These are phyloP conservation scores for Chlamydomonas eustigma DNA, from an alignment of 139 green algal genomes.

Conservation along the genomic window DNA sequence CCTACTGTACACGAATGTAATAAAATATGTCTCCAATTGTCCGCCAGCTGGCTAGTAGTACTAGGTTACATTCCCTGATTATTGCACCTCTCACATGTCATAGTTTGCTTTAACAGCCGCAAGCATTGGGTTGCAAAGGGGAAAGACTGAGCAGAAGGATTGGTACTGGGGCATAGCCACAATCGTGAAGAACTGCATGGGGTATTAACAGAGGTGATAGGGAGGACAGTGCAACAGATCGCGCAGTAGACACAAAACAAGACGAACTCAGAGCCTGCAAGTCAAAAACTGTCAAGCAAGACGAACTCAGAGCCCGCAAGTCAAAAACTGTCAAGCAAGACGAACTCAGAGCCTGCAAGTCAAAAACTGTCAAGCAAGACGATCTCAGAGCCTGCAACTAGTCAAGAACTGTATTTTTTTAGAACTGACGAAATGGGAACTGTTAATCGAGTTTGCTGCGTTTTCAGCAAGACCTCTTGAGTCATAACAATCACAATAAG, in stretches of 20 bases:
- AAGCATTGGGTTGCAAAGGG: neutral
- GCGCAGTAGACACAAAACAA: neutral
- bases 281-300: neutral
- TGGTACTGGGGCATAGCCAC: neutral
- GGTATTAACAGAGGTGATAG: neutral
- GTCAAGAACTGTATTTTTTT: no score
- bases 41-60: no score
- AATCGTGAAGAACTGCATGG: neutral
- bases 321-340: neutral
- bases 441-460: no score
- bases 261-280: neutral
- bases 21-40: no score
- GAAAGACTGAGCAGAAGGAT: neutral
- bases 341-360: neutral
- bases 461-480: no score
- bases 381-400: no score
- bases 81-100: neutral
- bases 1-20: no score
- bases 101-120: neutral
- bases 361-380: no score
- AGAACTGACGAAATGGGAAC: no score
- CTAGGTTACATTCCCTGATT: no score
- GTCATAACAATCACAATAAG: no score
- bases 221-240: neutral
- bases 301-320: neutral